A percentile compares a stretch with the other conserved stretches of the same genome.
Conservation (phyloP, 1,284 basidiomycete genomes). For the Ganoderma lucidum region DNA sequence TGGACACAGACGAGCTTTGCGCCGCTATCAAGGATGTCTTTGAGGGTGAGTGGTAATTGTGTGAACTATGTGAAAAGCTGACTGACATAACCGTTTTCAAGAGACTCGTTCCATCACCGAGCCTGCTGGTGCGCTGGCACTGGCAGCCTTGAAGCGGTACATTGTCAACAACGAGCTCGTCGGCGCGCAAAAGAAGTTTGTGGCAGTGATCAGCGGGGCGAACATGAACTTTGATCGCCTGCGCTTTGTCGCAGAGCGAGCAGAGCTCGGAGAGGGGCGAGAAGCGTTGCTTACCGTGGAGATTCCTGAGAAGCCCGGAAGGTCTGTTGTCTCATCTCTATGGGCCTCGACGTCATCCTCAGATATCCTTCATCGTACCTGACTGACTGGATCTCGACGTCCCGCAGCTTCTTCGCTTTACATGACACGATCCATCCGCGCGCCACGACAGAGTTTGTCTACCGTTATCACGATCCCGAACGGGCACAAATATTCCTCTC, state of each 20-base stretch:
- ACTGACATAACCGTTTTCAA: slow-evolving; percentile 42
- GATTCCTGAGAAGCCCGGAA: slow-evolving; percentile 92
- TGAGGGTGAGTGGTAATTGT: slow-evolving; percentile 73
- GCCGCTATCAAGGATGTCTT: slow-evolving; percentile 99
- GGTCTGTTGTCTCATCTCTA: slow-evolving; percentile 53
- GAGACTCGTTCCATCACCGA: slow-evolving; percentile 96
- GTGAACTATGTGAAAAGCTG: not conserved
- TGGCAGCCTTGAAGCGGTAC: slow-evolving; percentile 93
- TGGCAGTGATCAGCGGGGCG: slow-evolving; percentile 93
- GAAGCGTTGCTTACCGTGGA: slow-evolving; percentile 94
- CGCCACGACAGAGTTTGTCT: slow-evolving; percentile 96
- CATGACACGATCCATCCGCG: slow-evolving; percentile 91
- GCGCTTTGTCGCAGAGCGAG: slow-evolving; percentile 97
- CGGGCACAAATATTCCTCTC: slow-evolving; percentile 91
- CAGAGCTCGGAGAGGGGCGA: slow-evolving; percentile 94
- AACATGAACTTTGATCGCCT: slow-evolving; percentile 99
- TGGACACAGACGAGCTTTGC: slow-evolving; percentile 96
- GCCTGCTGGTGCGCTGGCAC: slow-evolving; percentile 94
- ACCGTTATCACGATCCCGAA: slow-evolving; percentile 80
- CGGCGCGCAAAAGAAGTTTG: slow-evolving; percentile 87
- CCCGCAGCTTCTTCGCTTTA: slow-evolving; percentile 84
- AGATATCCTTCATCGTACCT: not conserved
- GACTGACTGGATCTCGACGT: slow-evolving; percentile 18
- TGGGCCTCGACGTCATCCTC: not conserved
- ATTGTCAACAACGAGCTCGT: slow-evolving; percentile 84